These are phyloP conservation scores for Erodium texanum DNA, from an alignment of 441 rosid genomes.

Conservation along the genomic window DNA sequence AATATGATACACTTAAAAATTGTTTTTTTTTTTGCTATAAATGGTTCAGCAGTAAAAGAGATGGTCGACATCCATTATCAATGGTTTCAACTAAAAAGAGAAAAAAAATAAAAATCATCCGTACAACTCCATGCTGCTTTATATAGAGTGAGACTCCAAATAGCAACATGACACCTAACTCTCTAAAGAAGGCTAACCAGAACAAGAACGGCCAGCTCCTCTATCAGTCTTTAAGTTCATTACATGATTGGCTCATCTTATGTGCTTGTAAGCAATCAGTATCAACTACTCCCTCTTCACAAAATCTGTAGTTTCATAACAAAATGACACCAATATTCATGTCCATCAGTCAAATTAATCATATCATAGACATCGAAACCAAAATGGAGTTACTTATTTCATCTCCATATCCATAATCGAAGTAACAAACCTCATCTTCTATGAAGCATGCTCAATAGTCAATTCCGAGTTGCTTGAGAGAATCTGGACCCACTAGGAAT, in stretches of 20 bases:
- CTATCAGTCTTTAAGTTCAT: neutral
- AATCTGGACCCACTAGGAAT: conserved; percentile 69
- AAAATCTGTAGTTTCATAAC: neutral
- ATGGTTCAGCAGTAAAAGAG: too few relatives aligned
- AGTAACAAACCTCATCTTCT: conserved; percentile 7
- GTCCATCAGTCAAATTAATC: neutral
- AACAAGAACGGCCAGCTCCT: neutral
- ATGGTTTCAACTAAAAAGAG: too few relatives aligned
- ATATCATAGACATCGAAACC: neutral
- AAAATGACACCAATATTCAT: neutral
- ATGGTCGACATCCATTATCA: too few relatives aligned
- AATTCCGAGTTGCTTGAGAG: conserved; percentile 54
- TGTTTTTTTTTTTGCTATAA: too few relatives aligned
- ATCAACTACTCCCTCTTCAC: neutral
- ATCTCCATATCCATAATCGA: neutral
- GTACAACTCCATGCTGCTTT: too few relatives aligned
- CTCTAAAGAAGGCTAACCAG: neutral
- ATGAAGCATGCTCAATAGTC: conserved; percentile 39
- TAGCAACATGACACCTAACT: too few relatives aligned
- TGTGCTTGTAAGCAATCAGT: neutral
- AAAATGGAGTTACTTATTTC: too few relatives aligned
- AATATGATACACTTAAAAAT: too few relatives aligned
- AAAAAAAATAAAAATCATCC: too few relatives aligned
- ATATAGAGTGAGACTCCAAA: too few relatives aligned
- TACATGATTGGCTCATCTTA: neutral